These are phyloP conservation scores for Fusarium dlaminii DNA, from an alignment of 2,329 filamentous ascomycete species.

Conservation along the genomic window DNA sequence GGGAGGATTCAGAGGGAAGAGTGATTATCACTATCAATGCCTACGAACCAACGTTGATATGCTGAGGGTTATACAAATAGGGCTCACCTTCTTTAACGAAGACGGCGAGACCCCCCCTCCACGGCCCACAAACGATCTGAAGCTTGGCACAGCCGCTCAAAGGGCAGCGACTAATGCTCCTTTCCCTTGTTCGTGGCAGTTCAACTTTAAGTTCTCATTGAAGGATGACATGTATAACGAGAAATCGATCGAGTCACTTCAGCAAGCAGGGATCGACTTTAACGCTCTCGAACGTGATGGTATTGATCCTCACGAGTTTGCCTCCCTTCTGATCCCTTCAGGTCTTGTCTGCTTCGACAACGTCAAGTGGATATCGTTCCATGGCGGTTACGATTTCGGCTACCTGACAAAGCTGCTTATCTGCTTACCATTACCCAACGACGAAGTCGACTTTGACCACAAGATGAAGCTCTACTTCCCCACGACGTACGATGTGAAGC, in stretches of 20 bases:
- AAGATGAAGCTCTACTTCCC: slow-evolving; percentile 95
- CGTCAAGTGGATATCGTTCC: slow-evolving; percentile 96
- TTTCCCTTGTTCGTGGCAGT: slow-evolving; percentile 94
- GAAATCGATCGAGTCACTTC: slow-evolving; percentile 89
- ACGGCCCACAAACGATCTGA: slow-evolving; percentile 62
- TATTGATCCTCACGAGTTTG: slow-evolving; percentile 90
- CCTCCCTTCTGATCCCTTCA: slow-evolving; percentile 88
- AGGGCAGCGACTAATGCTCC: slow-evolving; percentile 56
- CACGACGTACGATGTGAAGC: slow-evolving; percentile 94
- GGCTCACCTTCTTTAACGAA: slow-evolving; percentile 90
- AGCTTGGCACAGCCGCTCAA: slow-evolving; percentile 49
- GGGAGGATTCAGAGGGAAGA: slow-evolving; percentile 92
- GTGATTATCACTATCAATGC: slow-evolving; percentile 98
- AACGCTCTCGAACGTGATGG: slow-evolving; percentile 83
- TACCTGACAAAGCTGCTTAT: slow-evolving; percentile 95
- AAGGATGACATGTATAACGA: slow-evolving; percentile 98
- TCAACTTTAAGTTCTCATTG: slow-evolving; percentile 97
- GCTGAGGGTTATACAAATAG: slow-evolving; percentile 96
- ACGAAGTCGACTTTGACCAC: slow-evolving; percentile 88
- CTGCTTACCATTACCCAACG: slow-evolving; percentile 82
- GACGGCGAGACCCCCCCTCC: slow-evolving; percentile 87
- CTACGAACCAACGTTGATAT: slow-evolving; percentile 97
- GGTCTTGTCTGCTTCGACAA: slow-evolving; percentile 88
- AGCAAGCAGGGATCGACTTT: slow-evolving; percentile 94
- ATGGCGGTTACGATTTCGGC: slow-evolving; percentile 97